These are phyloP conservation scores for Penicillium sp. DNA, from an alignment of 2,329 filamentous ascomycete genomes.

Conservation along the genomic window DNA sequence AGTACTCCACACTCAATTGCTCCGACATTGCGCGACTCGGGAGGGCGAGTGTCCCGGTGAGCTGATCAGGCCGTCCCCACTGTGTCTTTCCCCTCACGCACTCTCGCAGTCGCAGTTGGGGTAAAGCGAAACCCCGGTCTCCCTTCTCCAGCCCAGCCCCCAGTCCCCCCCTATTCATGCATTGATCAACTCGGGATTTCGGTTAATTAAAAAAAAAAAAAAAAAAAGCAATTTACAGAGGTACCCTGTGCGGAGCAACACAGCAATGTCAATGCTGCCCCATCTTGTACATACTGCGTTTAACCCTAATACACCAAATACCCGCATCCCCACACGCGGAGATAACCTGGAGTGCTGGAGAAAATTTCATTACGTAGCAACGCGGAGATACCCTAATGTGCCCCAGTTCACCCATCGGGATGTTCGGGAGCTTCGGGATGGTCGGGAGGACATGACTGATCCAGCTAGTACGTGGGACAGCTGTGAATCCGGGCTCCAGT, in stretches of 20 bases:
- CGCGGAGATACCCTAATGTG: neutral
- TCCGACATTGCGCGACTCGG: constrained; percentile 20
- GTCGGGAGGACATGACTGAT: constrained; percentile 19
- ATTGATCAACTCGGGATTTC: neutral
- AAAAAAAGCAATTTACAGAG: neutral
- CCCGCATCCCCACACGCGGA: constrained; percentile 22
- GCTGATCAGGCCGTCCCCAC: constrained; percentile 24
- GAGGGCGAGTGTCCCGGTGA: constrained; percentile 25
- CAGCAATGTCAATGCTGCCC: too few species aligned
- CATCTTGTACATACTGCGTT: too few species aligned
- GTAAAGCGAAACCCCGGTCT: constrained; percentile 20
- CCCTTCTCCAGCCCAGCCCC: too few species aligned
- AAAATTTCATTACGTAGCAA: constrained; percentile 10
- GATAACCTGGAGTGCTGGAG: constrained; percentile 6
- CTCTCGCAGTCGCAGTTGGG: too few species aligned
- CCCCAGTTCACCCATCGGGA: neutral
- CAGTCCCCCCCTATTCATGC: too few species aligned
- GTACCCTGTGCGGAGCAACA: too few species aligned
- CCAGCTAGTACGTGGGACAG: constrained; percentile 3
- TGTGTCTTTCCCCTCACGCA: constrained; percentile 34
- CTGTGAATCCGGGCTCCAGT: too few species aligned
- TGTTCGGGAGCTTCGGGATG: neutral
- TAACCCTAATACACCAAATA: neutral
- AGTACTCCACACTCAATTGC: neutral
- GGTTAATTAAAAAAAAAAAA: constrained; percentile 9